These are phyloP conservation scores for Olyra latifolia DNA, from an alignment of 176 grass and related monocot species.

Conservation along the genomic window DNA sequence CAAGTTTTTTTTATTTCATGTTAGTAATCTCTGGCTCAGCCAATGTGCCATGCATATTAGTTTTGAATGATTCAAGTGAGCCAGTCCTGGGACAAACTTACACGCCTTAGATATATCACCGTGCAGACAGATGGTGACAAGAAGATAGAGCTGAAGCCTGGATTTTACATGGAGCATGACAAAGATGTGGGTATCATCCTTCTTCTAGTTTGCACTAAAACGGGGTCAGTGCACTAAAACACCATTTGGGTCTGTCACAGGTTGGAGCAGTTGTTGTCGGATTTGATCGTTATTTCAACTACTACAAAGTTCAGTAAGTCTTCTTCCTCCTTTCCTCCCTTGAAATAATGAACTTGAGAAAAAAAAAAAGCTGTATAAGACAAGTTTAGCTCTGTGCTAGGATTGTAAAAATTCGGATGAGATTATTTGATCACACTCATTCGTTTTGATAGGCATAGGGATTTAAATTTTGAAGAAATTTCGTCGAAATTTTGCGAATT, in stretches of 20 bases:
- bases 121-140: slow-evolving; percentile 76
- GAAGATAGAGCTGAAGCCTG: slow-evolving; percentile 96
- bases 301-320: slow-evolving; percentile 98
- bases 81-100: slow-evolving; percentile 2
- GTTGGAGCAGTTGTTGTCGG: slow-evolving; percentile 97
- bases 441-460: background rate
- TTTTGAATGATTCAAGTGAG: background rate
- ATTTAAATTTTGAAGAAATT: too few relatives aligned
- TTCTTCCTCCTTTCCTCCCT: slow-evolving; percentile 5
- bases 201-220: slow-evolving; percentile 3
- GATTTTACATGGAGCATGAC: slow-evolving; percentile 98
- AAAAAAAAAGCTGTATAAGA: background rate
- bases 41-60: background rate
- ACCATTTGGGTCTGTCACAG: slow-evolving; percentile 45
- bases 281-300: slow-evolving; percentile 97
- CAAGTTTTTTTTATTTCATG: background rate
- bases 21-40: background rate
- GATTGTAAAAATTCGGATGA: slow-evolving; percentile 8
- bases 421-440: background rate
- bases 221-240: background rate
- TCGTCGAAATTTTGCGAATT: too few relatives aligned
- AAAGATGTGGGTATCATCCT: slow-evolving; percentile 59
- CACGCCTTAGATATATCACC: background rate
- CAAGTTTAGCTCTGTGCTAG: background rate
- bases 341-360: background rate